Evolutionary conservation across 2,329 filamentous ascomycete genomes (phyloP), one percentile per base, ranked within the genome.

Genomic region (Lasiodiplodia theobromae): DNA sequence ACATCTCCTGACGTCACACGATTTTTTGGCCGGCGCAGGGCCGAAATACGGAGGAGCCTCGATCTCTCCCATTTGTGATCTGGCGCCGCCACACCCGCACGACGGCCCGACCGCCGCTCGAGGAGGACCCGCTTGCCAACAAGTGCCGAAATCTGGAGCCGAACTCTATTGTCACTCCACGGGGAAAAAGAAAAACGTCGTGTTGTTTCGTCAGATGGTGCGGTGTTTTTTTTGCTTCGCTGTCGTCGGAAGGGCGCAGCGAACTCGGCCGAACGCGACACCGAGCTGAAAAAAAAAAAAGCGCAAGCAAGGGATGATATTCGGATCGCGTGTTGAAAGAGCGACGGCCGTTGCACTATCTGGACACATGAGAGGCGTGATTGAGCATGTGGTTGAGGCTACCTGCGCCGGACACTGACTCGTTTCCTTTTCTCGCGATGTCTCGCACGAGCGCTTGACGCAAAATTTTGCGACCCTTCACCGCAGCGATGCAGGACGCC

Each of bases 101-200:
- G 53, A 38, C 40, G 40, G 10, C 14, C 58, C 40, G 44, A 47
- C 38, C 12, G 44, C 5, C 44, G 40, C 12, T 12, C 12, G 44
- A 18, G 16, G 18, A 56, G 7, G 53, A 56, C 25, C 18, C 25
- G 23, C 40, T 14, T 37, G 4, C 11, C n/a, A n/a, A 25, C 54
- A 63, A 63, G 58, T 63, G 58, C 58, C 58, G 58, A 63, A 34
- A 60, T 18, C 40, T 63, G 58, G 58, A 63, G 58, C 58, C 58
- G 58, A 63, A 63, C 58, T 28, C 18, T 63, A 63, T 51, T 8
- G 25, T 63, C 58, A 63, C 58, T 63, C 58, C 58, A 63, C 58
- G n/a, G 57, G n/a, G 12, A n/a, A 34, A 11, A 11, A 34, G 31
- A 10, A 34, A 34, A 10, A 10, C 31, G 18, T 37, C 23, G n/a